Evolutionary conservation across 176 grass and related monocot genomes (phyloP).

Genomic region (Carex myosuroides): DNA sequence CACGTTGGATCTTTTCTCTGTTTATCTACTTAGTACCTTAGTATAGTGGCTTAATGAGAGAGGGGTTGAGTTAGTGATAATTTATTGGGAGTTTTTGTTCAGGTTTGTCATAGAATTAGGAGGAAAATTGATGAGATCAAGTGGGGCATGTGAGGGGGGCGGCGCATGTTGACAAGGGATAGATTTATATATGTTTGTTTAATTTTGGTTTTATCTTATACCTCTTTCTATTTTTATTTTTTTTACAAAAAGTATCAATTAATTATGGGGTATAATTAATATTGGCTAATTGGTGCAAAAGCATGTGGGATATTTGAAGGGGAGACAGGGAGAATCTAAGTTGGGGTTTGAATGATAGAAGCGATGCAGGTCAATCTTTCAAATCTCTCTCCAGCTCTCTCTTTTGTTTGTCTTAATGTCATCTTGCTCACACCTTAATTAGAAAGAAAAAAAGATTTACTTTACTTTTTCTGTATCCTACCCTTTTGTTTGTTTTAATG

Average conservation of each 20-base stretch:
- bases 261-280: background rate
- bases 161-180: constrained; percentile 7
- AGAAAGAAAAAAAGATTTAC: background rate
- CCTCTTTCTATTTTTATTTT: constrained; percentile 13
- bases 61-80: background rate
- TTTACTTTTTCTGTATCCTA: constrained; percentile 11
- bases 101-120: constrained; percentile 14
- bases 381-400: constrained; percentile 30
- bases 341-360: constrained; percentile 80
- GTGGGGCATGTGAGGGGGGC: constrained; percentile 5
- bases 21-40: constrained; percentile 6
- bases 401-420: constrained; percentile 58
- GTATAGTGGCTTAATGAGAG: background rate
- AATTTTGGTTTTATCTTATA: constrained; percentile 5
- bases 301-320: constrained; percentile 79
- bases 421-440: constrained; percentile 22
- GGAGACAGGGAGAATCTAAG: constrained; percentile 99
- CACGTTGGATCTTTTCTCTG: constrained; percentile 6
- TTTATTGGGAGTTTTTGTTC: constrained; percentile 4
- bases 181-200: background rate
- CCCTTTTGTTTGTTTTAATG: constrained; percentile 64
- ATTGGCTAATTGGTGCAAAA: constrained; percentile 43
- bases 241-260: constrained; percentile 10
- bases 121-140: background rate
- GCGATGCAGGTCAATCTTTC: constrained; percentile 81